Evolutionary conservation across 345 rosid genomes (phyloP).

Genomic region (Heritiera littoralis): DNA sequence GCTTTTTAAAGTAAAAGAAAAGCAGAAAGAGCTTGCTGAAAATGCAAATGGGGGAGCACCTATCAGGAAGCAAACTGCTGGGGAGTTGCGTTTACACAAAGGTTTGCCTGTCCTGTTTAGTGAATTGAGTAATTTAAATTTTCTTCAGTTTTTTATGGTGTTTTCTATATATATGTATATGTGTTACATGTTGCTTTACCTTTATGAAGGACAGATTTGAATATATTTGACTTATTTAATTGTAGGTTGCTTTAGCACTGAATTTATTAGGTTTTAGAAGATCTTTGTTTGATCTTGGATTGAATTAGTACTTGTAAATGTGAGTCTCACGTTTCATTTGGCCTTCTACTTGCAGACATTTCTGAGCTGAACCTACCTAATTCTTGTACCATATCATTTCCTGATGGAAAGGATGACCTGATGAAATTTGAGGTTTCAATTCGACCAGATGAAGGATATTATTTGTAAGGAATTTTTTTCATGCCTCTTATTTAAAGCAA

Average conservation of each 20-base stretch:
- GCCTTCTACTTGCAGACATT: constrained; percentile 47
- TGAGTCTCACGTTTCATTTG: neutral
- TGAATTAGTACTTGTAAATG: neutral
- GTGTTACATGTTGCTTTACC: neutral
- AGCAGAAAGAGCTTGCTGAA: constrained; percentile 78
- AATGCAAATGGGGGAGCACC: constrained; percentile 60
- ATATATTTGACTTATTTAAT: neutral
- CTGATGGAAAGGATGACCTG: constrained; percentile 78
- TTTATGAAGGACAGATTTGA: neutral
- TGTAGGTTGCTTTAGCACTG: neutral
- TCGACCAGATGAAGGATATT: constrained; percentile 85
- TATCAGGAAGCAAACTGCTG: constrained; percentile 71
- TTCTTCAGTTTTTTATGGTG: neutral
- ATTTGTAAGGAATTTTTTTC: constrained; percentile 50
- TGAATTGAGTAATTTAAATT: constrained; percentile 5
- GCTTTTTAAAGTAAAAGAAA: constrained; percentile 79
- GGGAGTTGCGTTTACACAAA: constrained; percentile 87
- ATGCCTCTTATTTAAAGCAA: neutral
- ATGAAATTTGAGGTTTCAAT: constrained; percentile 84
- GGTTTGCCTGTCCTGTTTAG: constrained; percentile 38
- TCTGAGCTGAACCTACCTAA: constrained; percentile 78
- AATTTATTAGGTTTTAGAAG: neutral
- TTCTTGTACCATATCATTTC: constrained; percentile 66
- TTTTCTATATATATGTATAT: neutral
- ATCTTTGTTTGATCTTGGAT: neutral